Evolutionary conservation across 1,139 yeast species (phyloP).

Genomic region (Suhomyces wounanorum): DNA sequence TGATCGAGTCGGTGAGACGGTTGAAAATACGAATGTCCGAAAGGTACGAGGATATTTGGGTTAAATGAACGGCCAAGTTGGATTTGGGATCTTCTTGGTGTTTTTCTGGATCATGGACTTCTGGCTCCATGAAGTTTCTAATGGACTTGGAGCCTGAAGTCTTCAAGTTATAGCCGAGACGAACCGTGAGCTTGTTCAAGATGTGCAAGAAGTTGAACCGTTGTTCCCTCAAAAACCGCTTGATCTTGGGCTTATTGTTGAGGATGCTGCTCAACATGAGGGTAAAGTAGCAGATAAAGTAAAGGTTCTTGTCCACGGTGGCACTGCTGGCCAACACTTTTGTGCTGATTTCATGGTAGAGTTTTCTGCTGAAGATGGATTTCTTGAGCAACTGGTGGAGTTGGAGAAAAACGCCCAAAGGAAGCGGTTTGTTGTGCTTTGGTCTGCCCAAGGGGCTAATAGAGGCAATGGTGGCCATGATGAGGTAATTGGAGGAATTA

Average conservation of each 20-base stretch:
- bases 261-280: conserved; percentile 42
- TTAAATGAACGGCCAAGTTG: conserved; percentile 41
- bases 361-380: conserved; percentile 35
- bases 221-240: conserved; percentile 33
- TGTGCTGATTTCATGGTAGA: conserved; percentile 46
- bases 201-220: conserved; percentile 25
- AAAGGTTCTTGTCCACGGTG: conserved; percentile 44
- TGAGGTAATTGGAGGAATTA: background rate
- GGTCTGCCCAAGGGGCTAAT: conserved; percentile 9
- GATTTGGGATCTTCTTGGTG: conserved; percentile 20
- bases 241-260: conserved; percentile 41
- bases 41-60: conserved; percentile 46
- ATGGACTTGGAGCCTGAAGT: conserved; percentile 20
- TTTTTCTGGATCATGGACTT: background rate
- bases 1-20: conserved; percentile 53
- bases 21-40: conserved; percentile 57
- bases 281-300: conserved; percentile 48
- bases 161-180: conserved; percentile 22
- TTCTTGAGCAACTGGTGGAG: conserved; percentile 22
- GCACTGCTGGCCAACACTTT: conserved; percentile 39
- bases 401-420: conserved; percentile 21
- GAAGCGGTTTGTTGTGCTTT: conserved; percentile 12
- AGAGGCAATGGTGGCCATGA: conserved; percentile 11
- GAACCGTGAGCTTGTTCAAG: conserved; percentile 16
- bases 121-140: conserved; percentile 2